phyloP scores from a whole-genome alignment of 2,329 filamentous ascomycete species.

The Calonectria crousiana region DNA sequence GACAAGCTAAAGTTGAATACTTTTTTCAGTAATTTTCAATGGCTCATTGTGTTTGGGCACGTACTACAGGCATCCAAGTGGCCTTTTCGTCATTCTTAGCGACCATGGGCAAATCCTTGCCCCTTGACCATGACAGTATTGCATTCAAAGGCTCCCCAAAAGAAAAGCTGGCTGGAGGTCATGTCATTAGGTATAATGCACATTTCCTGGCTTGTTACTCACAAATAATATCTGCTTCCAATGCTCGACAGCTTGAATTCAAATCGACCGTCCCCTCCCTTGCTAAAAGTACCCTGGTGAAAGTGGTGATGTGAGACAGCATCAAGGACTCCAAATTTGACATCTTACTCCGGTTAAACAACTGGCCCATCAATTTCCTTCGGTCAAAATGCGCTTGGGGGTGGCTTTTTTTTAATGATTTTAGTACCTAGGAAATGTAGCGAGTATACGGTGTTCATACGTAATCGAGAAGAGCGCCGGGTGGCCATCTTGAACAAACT shows the following conservation, averaged over 20 bases:
- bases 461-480: constrained; percentile 46
- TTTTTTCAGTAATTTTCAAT: background rate
- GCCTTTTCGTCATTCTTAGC: constrained; percentile 46
- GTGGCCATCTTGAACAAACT: constrained; percentile 44
- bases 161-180: constrained; percentile 39
- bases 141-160: constrained; percentile 41
- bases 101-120: constrained; percentile 38
- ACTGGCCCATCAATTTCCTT: constrained; percentile 45
- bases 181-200: background rate
- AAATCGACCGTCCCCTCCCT: background rate
- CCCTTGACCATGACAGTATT: constrained; percentile 38
- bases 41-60: background rate
- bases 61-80: constrained; percentile 44
- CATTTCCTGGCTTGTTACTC: background rate
- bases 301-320: constrained; percentile 33
- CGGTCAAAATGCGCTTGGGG: constrained; percentile 43
- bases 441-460: constrained; percentile 10
- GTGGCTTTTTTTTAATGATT: constrained; percentile 19
- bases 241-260: constrained; percentile 13
- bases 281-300: constrained; percentile 17
- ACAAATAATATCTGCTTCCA: constrained; percentile 37
- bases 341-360: constrained; percentile 45
- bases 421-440: constrained; percentile 19
- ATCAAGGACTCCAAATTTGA: constrained; percentile 41
- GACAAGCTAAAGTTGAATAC: constrained; percentile 12